Percentiles rank a stretch among this genome's conserved stretches.
These are phyloP conservation scores for Talaromyces sp. DNA, from an alignment of 2,329 filamentous ascomycete genomes.

Conservation along the genomic window DNA sequence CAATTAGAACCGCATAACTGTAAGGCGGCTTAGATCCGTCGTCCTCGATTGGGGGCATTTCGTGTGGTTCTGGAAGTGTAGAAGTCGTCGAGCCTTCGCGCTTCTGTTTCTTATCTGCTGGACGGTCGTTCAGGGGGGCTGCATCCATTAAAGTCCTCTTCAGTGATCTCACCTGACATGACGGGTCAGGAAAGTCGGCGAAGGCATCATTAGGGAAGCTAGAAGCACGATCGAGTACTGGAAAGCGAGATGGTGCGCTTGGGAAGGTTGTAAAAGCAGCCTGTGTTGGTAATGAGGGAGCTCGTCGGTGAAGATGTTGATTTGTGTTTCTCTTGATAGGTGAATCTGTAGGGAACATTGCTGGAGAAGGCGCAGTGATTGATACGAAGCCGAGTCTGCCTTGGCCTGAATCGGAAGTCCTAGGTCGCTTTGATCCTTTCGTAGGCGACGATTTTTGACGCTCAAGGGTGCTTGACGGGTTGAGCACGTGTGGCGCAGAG, in stretches of 20 bases:
- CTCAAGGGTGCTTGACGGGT: conserved; percentile 49
- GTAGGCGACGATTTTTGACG: conserved; percentile 60
- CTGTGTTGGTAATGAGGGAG: conserved; percentile 37
- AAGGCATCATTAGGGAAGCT: conserved; percentile 41
- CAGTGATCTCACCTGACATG: conserved; percentile 41
- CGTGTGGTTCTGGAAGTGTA: conserved; percentile 63
- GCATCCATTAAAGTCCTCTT: conserved; percentile 67
- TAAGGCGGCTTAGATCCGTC: conserved; percentile 84
- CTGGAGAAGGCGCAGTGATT: conserved; percentile 45
- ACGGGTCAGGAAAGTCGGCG: conserved; percentile 44
- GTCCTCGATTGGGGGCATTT: conserved; percentile 77
- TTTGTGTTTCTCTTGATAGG: conserved; percentile 41
- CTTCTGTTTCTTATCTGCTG: conserved; percentile 61
- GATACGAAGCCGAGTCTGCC: conserved; percentile 60
- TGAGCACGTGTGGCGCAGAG: conserved; percentile 59
- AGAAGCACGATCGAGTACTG: conserved; percentile 43
- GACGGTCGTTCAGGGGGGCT: conserved; percentile 65
- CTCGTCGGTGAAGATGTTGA: conserved; percentile 27
- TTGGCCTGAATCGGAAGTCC: conserved; percentile 53
- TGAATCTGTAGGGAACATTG: conserved; percentile 45
- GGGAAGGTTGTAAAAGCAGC: conserved; percentile 50
- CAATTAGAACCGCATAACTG: conserved; percentile 92
- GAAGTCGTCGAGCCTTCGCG: conserved; percentile 48
- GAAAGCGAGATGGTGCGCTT: conserved; percentile 37
- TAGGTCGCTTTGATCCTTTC: conserved; percentile 55